Base-by-base conservation (phyloP, 139 green algal genomes). In the Ettlia oleoabundans region DNA sequence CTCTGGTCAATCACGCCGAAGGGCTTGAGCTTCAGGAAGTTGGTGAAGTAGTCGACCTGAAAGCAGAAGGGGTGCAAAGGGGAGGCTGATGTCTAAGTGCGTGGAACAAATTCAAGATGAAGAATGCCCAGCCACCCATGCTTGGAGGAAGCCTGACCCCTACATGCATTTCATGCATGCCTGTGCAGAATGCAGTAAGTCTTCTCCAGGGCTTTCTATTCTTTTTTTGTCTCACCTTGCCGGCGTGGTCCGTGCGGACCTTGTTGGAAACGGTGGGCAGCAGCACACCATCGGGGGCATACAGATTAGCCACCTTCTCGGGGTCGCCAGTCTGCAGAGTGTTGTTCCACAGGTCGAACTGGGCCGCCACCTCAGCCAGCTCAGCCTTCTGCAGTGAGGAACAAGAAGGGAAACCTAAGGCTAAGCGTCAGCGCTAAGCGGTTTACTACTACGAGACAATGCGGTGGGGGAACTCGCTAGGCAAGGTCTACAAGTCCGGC, bases 41-140 rank as follows among this genome's bases (percentile, higher is more conserved):
- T 32, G 55, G 55, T 65, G 55, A 65, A 65, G 55, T 65, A 65
- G 55, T 65, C 55, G 30, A 65, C 55, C n/a, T n/a, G n/a, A n/a
- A n/a, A n/a, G n/a, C n/a, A n/a, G n/a, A n/a, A n/a, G n/a, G n/a
- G n/a, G n/a, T n/a, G n/a, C n/a, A n/a, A n/a, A n/a, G n/a, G n/a
- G n/a, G n/a, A n/a, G n/a, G n/a, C n/a, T n/a, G n/a, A n/a, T n/a
- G n/a, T n/a, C n/a, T n/a, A n/a, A n/a, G n/a, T n/a, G n/a, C n/a
- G n/a, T n/a, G n/a, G n/a, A n/a, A n/a, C n/a, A n/a, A n/a, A n/a
- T n/a, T n/a, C n/a, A n/a, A n/a, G n/a, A n/a, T n/a, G n/a, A n/a
- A n/a, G n/a, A n/a, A n/a, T n/a, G n/a, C n/a, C n/a, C n/a, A n/a
- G n/a, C n/a, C n/a, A n/a, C n/a, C n/a, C n/a, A n/a, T n/a, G n/a